Conservation (phyloP, 257 asterid genomes). For the Solanum sejunctum region DNA sequence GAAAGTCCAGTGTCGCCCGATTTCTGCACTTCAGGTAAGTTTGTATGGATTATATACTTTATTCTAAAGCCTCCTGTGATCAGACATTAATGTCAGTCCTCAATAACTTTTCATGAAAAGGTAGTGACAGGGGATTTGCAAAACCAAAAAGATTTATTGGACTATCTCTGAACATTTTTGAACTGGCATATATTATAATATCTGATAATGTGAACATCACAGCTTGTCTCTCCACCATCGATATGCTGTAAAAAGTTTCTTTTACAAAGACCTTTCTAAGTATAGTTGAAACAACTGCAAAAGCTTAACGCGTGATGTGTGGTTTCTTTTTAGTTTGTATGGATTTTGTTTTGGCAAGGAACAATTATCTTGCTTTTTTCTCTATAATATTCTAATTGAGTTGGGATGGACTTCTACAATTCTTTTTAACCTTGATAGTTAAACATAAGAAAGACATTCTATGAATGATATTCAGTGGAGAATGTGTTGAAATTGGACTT, state of each 20-base stretch:
- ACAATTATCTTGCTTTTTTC: too few species aligned
- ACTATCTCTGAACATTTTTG: slow-evolving; percentile 21
- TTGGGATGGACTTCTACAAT: too few species aligned
- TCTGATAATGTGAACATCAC: not conserved
- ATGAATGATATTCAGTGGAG: not conserved
- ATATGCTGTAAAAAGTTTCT: not conserved
- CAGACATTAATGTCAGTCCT: not conserved
- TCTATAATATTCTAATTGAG: too few species aligned
- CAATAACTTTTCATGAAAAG: slow-evolving; percentile 37
- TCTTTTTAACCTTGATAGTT: too few species aligned
- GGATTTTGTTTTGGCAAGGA: too few species aligned
- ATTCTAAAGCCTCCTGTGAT: not conserved
- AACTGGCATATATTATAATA: not conserved
- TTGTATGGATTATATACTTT: not conserved
- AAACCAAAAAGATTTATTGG: slow-evolving; percentile 47
- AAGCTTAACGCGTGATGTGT: not conserved
- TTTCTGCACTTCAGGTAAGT: slow-evolving; percentile 88
- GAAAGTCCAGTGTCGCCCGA: slow-evolving; percentile 30
- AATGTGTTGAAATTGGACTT: not conserved
- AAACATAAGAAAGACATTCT: too few species aligned
- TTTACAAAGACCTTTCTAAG: not conserved
- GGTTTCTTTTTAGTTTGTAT: too few species aligned
- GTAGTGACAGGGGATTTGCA: slow-evolving; percentile 73
- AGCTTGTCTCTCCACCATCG: not conserved
- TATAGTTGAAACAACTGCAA: not conserved